These are phyloP conservation scores for Fusarium chaquense DNA, from an alignment of 2,329 filamentous ascomycete species.

Conservation along the genomic window DNA sequence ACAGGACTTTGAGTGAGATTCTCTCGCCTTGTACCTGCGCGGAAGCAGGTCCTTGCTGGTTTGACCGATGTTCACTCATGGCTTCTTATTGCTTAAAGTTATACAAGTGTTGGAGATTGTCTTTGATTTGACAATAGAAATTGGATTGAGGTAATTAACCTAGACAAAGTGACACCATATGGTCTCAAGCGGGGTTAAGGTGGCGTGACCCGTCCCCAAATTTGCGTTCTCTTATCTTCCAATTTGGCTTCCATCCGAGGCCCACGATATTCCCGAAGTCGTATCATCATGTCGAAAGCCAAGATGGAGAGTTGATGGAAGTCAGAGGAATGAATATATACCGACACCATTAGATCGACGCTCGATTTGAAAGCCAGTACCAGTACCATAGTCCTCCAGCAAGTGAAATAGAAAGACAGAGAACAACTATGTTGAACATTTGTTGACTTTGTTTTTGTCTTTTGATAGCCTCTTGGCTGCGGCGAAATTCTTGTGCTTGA, in stretches of 20 bases:
- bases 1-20: conserved; percentile 23
- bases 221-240: neutral
- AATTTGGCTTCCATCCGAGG: neutral
- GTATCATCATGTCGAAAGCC: neutral
- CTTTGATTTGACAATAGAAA: too few species aligned
- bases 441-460: neutral
- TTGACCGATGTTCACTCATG: neutral
- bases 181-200: conserved; percentile 20
- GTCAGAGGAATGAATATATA: too few species aligned
- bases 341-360: neutral
- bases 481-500: conserved; percentile 5
- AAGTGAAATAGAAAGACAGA: neutral
- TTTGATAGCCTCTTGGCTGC: neutral
- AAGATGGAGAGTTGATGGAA: neutral
- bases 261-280: conserved; percentile 9
- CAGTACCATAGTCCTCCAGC: neutral
- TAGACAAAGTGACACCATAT: conserved; percentile 6
- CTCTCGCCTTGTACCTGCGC: neutral
- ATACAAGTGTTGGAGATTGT: neutral
- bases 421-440: neutral
- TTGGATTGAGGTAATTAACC: conserved; percentile 8
- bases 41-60: neutral
- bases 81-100: fast-evolving
- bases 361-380: neutral
- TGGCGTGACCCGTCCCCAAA: conserved; percentile 25